Evolutionary conservation across 169 alveolate species (phyloP), one percentile per base, ranked within the genome.

Genomic region (Plasmodium adleri): DNA sequence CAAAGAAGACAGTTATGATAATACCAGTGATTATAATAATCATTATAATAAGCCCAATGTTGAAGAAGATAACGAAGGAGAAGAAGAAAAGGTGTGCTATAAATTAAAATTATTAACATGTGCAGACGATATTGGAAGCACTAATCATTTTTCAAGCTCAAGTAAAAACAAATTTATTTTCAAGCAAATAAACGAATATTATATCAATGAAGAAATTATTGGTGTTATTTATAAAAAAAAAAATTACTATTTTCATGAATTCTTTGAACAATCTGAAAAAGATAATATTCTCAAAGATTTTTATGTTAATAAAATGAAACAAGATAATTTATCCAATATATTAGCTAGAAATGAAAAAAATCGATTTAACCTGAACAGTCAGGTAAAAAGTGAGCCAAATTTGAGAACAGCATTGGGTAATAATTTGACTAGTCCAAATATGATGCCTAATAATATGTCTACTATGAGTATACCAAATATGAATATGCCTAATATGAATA

Each of bases 181-280:
- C 54, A 72, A 64, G 45, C 73, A 72, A 2, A 7, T 64, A 28
- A 86, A 86, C 63, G 92, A 86, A 54, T 86, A 86, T 52, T 59
- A 50, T 8, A 86, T 86, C 10, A 72, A 86, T 73, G 92, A 86
- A 39, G 92, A 86, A 58, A 86, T 86, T 20, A 49, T 86, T 20
- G 87, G 62, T 4, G 47, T 86, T 24, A 17, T 86, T 1, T 86
- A 86, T 72, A 86, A 86, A 54, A 86, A 86, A 60, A 72, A 67
- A 17, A 86, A 86, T 58, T 71, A 49, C 9, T 60, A 86, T 72
- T 86, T 86, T 10, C 92, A 86, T 17, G 76, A 63, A 2, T 86
- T 86, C 45, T 86, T 50, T 71, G 92, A 86, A 20, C 28, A 71
- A 49, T 5, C 92, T 1, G 70, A 71, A 43, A 86, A 64, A 43